phyloP scores from a whole-genome alignment of 139 green algal species.

The Chlamydomonas applanata region DNA sequence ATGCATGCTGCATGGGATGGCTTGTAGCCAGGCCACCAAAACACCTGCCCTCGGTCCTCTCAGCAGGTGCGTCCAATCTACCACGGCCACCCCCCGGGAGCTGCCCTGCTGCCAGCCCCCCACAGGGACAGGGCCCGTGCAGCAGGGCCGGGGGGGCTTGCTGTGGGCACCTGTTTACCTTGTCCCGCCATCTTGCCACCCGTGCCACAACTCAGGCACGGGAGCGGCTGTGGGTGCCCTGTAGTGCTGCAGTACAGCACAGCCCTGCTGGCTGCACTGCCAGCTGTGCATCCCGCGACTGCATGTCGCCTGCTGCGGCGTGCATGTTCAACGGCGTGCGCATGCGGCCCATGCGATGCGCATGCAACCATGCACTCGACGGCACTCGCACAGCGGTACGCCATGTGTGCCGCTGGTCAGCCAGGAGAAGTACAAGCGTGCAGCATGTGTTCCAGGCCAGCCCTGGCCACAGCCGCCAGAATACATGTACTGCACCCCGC shows the following conservation, averaged over 20 bases:
- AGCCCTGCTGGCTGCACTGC: not conserved
- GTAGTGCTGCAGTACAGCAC: too few species aligned
- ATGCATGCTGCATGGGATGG: too few species aligned
- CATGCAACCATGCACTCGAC: not conserved
- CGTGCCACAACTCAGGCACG: conserved; percentile 4
- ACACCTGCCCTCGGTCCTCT: too few species aligned
- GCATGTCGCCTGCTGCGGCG: not conserved
- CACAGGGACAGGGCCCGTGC: not conserved
- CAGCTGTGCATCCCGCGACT: not conserved
- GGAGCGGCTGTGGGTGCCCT: conserved; percentile 5
- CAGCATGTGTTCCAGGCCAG: too few species aligned
- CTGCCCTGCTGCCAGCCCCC: not conserved
- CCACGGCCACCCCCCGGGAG: not conserved
- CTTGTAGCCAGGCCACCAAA: not conserved
- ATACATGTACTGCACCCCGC: too few species aligned
- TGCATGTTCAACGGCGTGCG: too few species aligned
- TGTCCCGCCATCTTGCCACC: not conserved
- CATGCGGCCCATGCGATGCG: too few species aligned
- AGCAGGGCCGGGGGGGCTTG: not conserved
- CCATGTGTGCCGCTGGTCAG: too few species aligned
- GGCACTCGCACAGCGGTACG: not conserved
- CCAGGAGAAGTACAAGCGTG: too few species aligned
- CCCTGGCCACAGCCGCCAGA: too few species aligned
- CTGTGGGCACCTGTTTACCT: not conserved
- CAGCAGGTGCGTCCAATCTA: not conserved